phyloP scores from a whole-genome alignment of 2,329 filamentous ascomycete genomes.

The Clonostachys solani region DNA sequence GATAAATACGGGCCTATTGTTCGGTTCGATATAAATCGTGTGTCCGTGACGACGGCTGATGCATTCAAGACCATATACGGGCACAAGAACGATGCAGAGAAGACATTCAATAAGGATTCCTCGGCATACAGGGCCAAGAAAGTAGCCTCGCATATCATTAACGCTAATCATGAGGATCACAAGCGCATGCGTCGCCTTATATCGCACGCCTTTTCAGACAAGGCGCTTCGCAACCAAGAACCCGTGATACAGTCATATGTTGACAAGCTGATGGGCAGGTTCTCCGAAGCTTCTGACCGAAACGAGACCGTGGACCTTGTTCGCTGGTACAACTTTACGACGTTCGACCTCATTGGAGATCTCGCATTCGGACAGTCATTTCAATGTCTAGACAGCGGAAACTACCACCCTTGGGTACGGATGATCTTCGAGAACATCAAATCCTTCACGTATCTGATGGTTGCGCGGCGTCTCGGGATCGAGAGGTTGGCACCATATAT shows the following conservation, averaged over 20 bases:
- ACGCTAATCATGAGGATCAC: neutral
- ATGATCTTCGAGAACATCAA: no score
- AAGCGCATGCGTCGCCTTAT: neutral
- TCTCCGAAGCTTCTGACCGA: conserved; percentile 3
- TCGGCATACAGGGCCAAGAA: no score
- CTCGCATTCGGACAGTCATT: conserved; percentile 10
- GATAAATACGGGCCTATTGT: conserved; percentile 21
- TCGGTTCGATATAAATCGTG: conserved; percentile 26
- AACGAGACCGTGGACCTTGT: conserved; percentile 8
- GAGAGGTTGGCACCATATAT: no score
- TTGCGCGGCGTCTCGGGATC: no score
- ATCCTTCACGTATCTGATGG: no score
- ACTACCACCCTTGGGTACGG: conserved; percentile 7
- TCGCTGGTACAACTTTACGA: conserved; percentile 12
- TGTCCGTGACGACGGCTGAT: conserved; percentile 24
- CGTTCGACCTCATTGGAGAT: conserved; percentile 15
- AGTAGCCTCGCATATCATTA: no score
- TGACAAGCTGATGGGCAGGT: conserved; percentile 5
- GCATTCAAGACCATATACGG: conserved; percentile 32
- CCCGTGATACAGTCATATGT: conserved; percentile 19
- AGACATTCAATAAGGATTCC: no score
- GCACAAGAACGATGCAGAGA: neutral
- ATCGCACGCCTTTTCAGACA: conserved; percentile 18
- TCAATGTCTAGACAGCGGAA: conserved; percentile 5
- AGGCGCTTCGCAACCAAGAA: conserved; percentile 21